Evolutionary conservation across 2,329 filamentous ascomycete species (phyloP), one percentile per base, ranked within the genome.

Genomic region (Karstenula rhodostoma): DNA sequence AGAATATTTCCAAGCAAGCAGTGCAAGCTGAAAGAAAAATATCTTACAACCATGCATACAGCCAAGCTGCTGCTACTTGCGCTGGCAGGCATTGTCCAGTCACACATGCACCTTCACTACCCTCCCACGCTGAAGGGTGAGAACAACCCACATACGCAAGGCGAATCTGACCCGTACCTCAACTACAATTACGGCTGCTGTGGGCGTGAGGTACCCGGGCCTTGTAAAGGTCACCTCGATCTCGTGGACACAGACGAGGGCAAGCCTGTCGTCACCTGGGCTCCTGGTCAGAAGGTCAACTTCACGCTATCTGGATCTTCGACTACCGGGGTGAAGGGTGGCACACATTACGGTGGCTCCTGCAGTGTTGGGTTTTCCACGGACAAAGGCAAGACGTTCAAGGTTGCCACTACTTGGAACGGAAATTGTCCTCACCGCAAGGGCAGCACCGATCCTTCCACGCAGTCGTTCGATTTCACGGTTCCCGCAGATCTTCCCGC

Each of bases 131-230:
- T 83, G 57, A 80, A 77, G 53, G 79, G 77, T 22, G 71, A 76
- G 43, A 81, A 82, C 66, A 82, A 82, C 59, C 80, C 80, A 22
- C 73, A 80, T 69, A 76, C 73, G 46, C 70, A 69, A 42, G 74
- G 68, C n/a, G 53, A 67, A 12, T 63, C 74, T 0, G 78, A 81
- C 58, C 68, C 65, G 0, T 69, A 76, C 53, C 77, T 83, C 46
- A 74, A 80, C 63, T 82, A 77, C 58, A 80, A 81, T 1, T 82
- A 80, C 61, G 78, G 81, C 55, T 82, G 80, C 72, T 83, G 81
- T 59, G 81, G 80, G 27, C 59, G 65, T 27, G 60, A 68, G 15
- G 76, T 63, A 6, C 69, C 70, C 40, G 78, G 75, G 27, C 73
- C 78, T 42, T 83, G 81, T 70, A 76, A 77, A 40, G 81, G 80